A percentile compares a stretch with the other conserved stretches of the same genome.
Conservation (phyloP, 2,329 filamentous ascomycete genomes). For the Didymella sp. region DNA sequence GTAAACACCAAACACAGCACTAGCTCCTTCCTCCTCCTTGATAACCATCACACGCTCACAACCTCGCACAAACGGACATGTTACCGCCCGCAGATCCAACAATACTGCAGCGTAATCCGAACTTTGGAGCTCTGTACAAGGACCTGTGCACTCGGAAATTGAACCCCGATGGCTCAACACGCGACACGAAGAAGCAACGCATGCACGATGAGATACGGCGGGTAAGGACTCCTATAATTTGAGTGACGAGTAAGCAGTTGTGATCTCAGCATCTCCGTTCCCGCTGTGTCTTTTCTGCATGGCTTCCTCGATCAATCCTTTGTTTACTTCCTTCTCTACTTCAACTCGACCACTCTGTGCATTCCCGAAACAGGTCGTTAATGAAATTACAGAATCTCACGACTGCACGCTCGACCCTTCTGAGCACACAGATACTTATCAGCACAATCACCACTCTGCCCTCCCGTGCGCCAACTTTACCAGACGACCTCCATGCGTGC, state of each 20-base stretch:
- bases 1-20: constrained; percentile 19
- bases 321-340: no score
- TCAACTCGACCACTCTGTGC: neutral
- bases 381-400: constrained; percentile 45
- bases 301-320: no score
- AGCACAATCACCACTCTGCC: constrained; percentile 46
- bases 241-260: neutral
- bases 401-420: constrained; percentile 42
- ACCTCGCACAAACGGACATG: constrained; percentile 37
- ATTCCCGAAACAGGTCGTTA: neutral
- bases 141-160: constrained; percentile 54
- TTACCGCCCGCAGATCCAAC: constrained; percentile 51
- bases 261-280: no score
- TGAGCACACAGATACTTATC: constrained; percentile 46
- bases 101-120: constrained; percentile 51
- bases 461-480: constrained; percentile 46
- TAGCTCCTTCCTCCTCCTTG: neutral
- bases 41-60: neutral
- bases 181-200: constrained; percentile 52
- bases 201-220: constrained; percentile 50
- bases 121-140: constrained; percentile 55
- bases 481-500: constrained; percentile 52
- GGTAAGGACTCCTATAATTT: constrained; percentile 33
- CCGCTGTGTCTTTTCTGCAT: no score
- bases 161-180: constrained; percentile 54